Base-by-base conservation (phyloP, 495 filamentous ascomycete species). In the Mytilinidion resinicola region DNA sequence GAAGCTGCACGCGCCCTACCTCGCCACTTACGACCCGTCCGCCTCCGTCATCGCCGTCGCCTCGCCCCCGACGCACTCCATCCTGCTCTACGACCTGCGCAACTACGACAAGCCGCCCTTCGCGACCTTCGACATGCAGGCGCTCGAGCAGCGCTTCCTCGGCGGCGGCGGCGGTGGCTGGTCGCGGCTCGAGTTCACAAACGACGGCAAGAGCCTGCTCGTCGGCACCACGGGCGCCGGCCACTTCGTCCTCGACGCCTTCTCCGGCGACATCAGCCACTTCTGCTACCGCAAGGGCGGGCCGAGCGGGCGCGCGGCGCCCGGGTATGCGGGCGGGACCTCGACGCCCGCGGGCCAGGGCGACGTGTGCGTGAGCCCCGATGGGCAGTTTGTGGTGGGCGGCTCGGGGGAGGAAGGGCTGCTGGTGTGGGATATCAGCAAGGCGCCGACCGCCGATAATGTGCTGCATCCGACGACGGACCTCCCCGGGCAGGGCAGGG, bases 91-190 rank as follows among this genome's bases (percentile, higher is more conserved):
- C 73, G 95, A 99, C 72, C 80, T 90, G 60, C 84, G 90, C 46
- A 95, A 95, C 63, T 96, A 88, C 74, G 88, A 96, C 65, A 95
- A 92, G 65, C 78, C 83, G 3, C 95, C 95, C 0, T 95, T 99
- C 64, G 78, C 85, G 10, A 88, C 82, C 35, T 95, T 97, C 66
- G 91, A 96, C 63, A 74, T 95, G 20, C 69, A 83, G 0, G 77
- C 80, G 0, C 70, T 74, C 53, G 81, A 83, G 73, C 72, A 83
- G 73, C 63, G 79, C 72, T 82, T 73, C 64, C 52, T 66, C 2
- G 57, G 80, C 69, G 20, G 78, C 72, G 53, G 78, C 71, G 21
- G 71, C 69, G 79, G 75, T 12, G 77, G 77, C 15, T 97, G 92
- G 91, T 93, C 85, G 3, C 86, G 85, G 49, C 76, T 98, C 20